A percentile compares a stretch with the other conserved stretches of the same genome.
Conservation (phyloP, 345 rosid species). For the Bruguiera parviflora region DNA sequence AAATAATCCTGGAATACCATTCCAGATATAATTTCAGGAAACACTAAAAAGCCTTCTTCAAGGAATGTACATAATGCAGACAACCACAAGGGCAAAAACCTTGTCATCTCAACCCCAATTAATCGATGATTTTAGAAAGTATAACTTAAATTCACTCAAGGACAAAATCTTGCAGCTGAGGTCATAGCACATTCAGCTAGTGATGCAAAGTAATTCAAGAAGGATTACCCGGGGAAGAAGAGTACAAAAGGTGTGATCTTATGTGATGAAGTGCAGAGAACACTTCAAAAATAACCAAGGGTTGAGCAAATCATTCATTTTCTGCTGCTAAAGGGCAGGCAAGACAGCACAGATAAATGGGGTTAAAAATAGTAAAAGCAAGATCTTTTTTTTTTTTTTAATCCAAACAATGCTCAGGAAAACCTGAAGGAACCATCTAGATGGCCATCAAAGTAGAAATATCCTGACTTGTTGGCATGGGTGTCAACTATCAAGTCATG, state of each 20-base stretch:
- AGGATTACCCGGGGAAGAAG: not conserved
- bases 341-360: not conserved
- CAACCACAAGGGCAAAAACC: not conserved
- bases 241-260: not conserved
- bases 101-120: not conserved
- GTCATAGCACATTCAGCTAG: not conserved
- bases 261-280: constrained; percentile 4
- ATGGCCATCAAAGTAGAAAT: constrained; percentile 48
- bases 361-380: not conserved
- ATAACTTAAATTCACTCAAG: constrained; percentile 7
- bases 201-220: constrained; percentile 2
- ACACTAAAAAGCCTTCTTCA: too few species aligned
- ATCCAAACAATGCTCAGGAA: constrained; percentile 32
- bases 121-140: constrained; percentile 1
- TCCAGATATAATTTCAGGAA: not conserved
- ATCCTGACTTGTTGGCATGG: constrained; percentile 42
- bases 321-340: constrained; percentile 3
- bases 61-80: too few species aligned
- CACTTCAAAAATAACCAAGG: not conserved
- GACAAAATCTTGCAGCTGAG: not conserved
- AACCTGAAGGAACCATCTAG: constrained; percentile 54
- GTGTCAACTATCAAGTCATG: constrained; percentile 50
- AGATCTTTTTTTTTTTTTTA: not conserved
- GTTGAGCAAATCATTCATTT: constrained; percentile 2
- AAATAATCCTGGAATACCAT: not conserved